phyloP scores from a whole-genome alignment of 495 filamentous ascomycete genomes.

The Physcia stellaris region DNA sequence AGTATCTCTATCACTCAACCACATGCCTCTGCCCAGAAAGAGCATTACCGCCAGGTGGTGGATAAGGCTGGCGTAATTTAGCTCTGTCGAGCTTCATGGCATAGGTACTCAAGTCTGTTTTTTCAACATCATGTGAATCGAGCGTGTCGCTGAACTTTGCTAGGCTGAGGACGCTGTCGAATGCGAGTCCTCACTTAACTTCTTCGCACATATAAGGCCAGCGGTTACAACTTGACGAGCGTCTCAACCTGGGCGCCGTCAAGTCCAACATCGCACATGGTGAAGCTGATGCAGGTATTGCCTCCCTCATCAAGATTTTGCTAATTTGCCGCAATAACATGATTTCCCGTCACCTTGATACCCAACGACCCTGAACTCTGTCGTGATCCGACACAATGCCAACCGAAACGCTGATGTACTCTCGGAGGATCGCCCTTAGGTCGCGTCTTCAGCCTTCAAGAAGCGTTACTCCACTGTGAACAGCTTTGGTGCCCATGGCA shows the following conservation, averaged over 20 bases:
- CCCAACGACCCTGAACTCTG: slow-evolving; percentile 28
- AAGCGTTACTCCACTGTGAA: slow-evolving; percentile 17
- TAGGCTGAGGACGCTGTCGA: slow-evolving; percentile 22
- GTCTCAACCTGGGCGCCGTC: slow-evolving; percentile 25
- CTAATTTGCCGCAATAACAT: slow-evolving; percentile 18
- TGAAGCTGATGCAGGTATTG: slow-evolving; percentile 20
- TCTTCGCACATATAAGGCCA: slow-evolving; percentile 13
- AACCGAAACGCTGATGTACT: slow-evolving; percentile 20
- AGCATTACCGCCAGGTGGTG: slow-evolving; percentile 27
- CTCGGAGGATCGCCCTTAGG: slow-evolving; percentile 15
- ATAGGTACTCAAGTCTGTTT: slow-evolving; percentile 30
- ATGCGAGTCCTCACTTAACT: slow-evolving; percentile 11
- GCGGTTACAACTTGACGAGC: slow-evolving; percentile 10
- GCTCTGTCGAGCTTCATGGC: slow-evolving; percentile 34
- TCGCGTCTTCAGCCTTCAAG: slow-evolving; percentile 3
- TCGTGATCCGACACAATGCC: slow-evolving; percentile 13
- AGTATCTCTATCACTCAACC: slow-evolving; percentile 44
- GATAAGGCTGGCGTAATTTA: slow-evolving; percentile 29
- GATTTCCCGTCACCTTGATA: slow-evolving; percentile 25
- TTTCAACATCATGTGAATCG: too few species aligned
- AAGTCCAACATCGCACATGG: slow-evolving; percentile 29
- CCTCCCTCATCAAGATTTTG: slow-evolving; percentile 21
- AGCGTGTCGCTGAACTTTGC: too few species aligned
- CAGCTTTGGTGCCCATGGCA: slow-evolving; percentile 23
- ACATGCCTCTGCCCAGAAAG: slow-evolving; percentile 30